Evolutionary conservation across 768 basidiomycete species (phyloP), one percentile per base, ranked within the genome.

Genomic region (Boletales sp.): DNA sequence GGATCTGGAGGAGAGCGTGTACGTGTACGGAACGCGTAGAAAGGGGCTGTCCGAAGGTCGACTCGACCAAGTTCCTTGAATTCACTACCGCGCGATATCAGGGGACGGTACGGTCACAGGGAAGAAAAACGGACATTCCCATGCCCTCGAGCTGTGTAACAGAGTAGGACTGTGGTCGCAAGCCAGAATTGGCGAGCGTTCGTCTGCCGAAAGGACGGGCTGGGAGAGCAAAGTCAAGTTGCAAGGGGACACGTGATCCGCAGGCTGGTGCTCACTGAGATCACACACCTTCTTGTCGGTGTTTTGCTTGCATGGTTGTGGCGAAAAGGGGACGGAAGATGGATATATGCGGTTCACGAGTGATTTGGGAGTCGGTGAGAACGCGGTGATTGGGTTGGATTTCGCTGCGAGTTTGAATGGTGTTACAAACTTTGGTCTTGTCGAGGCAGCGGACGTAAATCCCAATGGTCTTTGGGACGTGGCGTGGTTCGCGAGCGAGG

Each of bases 1-100:
- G 33, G 49, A 47, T 58, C 54, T 1, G 62, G 57, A 10, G 63
- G 67, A n/a, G 54, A 59, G n/a, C 71, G 48, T 4, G 70, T 62
- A 12, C 66, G 57, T 0, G 74, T 72, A 57, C 78, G 71, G 59
- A 87, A 88, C 21, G 76, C 66, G 56, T 87, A 87, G 60, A 80
- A 82, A 21, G 72, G 57, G 0, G 86, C 86, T 31, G 74, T 70
- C 8, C 68, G 61, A 1, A 79, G 83, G 1, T 77, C 79, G 39
- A 87, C 79, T 58, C 79, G 77, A 19, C 61, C 60, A 2, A 88
- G 70, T 51, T 79, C 82, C 28, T 65, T 54, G 15, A 75, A 50
- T 57, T 80, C 74, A 54, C 85, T 87, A 57, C 6, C 52, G 28
- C 9, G 44, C 25, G 28, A n/a, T 41, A 38, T 48, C 41, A 59